A percentile compares a stretch with the other conserved stretches of the same genome.
phyloP scores from a whole-genome alignment of 768 basidiomycete species.

The Pisolithus orientalis region DNA sequence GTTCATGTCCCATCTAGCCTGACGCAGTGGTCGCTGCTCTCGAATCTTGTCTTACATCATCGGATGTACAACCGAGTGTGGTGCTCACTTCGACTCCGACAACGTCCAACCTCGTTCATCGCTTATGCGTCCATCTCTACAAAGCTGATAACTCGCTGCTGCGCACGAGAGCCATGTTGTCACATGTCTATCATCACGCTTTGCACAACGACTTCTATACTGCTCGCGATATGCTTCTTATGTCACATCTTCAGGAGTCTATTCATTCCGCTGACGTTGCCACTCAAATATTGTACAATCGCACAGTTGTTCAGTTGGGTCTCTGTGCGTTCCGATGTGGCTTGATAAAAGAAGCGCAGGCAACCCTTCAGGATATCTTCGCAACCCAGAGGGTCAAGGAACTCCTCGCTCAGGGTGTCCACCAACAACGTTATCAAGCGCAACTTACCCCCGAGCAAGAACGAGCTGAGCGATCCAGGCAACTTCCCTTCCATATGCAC shows the following conservation, averaged over 20 bases:
- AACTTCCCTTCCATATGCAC: slow-evolving; percentile 99
- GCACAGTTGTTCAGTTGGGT: slow-evolving; percentile 94
- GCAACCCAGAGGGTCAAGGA: slow-evolving; percentile 96
- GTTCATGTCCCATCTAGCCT: slow-evolving; percentile 49
- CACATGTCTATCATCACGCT: slow-evolving; percentile 96
- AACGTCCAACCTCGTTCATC: slow-evolving; percentile 77
- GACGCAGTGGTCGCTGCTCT: slow-evolving; percentile 89
- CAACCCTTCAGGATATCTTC: slow-evolving; percentile 92
- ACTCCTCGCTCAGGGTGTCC: slow-evolving; percentile 92
- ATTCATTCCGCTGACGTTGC: slow-evolving; percentile 94
- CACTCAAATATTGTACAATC: slow-evolving; percentile 97
- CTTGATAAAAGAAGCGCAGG: slow-evolving; percentile 88
- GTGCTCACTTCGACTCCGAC: slow-evolving; percentile 48
- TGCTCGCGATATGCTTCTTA: slow-evolving; percentile 94
- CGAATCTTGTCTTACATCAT: slow-evolving; percentile 58
- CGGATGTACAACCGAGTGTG: slow-evolving; percentile 57
- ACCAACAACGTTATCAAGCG: slow-evolving; percentile 81
- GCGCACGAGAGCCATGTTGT: slow-evolving; percentile 94
- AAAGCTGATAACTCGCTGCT: slow-evolving; percentile 85
- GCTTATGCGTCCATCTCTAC: slow-evolving; percentile 89
- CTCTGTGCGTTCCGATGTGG: slow-evolving; percentile 95
- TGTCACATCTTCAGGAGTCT: slow-evolving; percentile 98
- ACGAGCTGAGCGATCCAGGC: slow-evolving; percentile 90
- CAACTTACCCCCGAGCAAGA: slow-evolving; percentile 91
- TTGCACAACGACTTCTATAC: slow-evolving; percentile 95